These are phyloP conservation scores for Cystoisospora suis DNA, from an alignment of 169 alveolate genomes.

Conservation along the genomic window DNA sequence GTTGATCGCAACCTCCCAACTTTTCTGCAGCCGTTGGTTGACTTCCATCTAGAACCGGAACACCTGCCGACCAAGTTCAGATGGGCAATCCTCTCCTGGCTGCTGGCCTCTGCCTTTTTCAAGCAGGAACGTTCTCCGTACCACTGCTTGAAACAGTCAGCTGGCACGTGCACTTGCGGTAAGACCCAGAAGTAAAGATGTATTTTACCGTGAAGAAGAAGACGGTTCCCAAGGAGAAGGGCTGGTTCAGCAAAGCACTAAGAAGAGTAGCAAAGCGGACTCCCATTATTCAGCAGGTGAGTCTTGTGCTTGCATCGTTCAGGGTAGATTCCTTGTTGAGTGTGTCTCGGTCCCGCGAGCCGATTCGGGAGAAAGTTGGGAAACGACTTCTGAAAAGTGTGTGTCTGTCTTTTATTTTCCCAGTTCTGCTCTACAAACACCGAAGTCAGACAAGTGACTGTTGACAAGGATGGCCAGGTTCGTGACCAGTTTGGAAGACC, in stretches of 20 bases:
- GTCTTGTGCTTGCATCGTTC: not conserved
- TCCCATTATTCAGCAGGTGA: not conserved
- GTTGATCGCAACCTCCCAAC: not conserved
- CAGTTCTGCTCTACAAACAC: not conserved
- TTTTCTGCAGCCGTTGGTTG: not conserved
- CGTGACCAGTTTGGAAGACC: not conserved
- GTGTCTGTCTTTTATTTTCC: not conserved
- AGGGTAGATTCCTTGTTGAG: not conserved
- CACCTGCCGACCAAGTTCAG: not conserved
- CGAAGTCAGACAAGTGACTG: not conserved
- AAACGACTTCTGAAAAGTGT: not conserved
- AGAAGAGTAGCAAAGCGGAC: not conserved
- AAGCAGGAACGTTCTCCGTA: not conserved
- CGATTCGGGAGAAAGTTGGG: not conserved
- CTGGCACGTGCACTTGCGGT: not conserved
- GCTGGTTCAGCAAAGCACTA: not conserved
- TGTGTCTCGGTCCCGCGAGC: not conserved
- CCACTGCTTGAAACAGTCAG: not conserved
- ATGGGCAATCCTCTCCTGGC: not conserved
- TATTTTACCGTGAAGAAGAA: not conserved
- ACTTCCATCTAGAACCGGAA: not conserved
- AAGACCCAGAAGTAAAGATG: not conserved
- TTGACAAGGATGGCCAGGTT: slow-evolving; percentile 9
- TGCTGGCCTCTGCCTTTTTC: not conserved
- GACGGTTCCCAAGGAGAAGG: not conserved